Conservation (phyloP, 805 yeast species). For the Wickerhamomyces rabaulensis region DNA sequence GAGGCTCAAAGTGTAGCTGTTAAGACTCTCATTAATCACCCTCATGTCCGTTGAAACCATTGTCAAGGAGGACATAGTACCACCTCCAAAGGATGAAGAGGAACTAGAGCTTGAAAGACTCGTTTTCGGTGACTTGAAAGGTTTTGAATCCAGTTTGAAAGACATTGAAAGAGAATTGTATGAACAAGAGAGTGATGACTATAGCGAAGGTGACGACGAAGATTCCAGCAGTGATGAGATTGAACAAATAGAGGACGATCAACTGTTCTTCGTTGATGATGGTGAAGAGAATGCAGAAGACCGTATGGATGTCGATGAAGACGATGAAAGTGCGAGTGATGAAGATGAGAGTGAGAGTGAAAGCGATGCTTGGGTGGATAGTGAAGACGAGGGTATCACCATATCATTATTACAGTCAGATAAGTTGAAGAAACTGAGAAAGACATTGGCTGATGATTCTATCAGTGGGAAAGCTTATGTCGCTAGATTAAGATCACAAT, state of each 20-base stretch:
- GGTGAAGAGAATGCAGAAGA: slow-evolving; percentile 23
- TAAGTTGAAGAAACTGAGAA: slow-evolving; percentile 67
- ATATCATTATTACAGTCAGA: slow-evolving; percentile 58
- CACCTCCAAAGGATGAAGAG: slow-evolving; percentile 77
- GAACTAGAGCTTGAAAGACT: slow-evolving; percentile 74
- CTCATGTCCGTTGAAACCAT: not conserved
- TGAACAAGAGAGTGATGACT: slow-evolving; percentile 30
- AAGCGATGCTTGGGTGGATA: slow-evolving; percentile 73
- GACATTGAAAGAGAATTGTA: slow-evolving; percentile 48
- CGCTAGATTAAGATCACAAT: slow-evolving; percentile 65
- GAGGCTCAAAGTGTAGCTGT: not conserved
- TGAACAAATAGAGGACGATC: slow-evolving; percentile 40
- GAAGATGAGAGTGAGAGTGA: slow-evolving; percentile 30
- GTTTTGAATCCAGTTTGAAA: slow-evolving; percentile 62
- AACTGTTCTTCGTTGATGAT: slow-evolving; percentile 52
- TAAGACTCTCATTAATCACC: not conserved
- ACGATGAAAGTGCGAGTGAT: slow-evolving; percentile 19
- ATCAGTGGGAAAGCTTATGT: slow-evolving; percentile 59
- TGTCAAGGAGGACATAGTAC: slow-evolving; percentile 11
- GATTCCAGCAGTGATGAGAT: slow-evolving; percentile 24
- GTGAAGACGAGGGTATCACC: slow-evolving; percentile 76
- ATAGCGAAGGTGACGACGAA: slow-evolving; percentile 26
- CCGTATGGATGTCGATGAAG: slow-evolving; percentile 9
- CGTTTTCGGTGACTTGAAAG: slow-evolving; percentile 84
- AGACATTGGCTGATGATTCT: slow-evolving; percentile 44